phyloP scores from a whole-genome alignment of 1,284 basidiomycete genomes.

The Cerioporus squamosus region DNA sequence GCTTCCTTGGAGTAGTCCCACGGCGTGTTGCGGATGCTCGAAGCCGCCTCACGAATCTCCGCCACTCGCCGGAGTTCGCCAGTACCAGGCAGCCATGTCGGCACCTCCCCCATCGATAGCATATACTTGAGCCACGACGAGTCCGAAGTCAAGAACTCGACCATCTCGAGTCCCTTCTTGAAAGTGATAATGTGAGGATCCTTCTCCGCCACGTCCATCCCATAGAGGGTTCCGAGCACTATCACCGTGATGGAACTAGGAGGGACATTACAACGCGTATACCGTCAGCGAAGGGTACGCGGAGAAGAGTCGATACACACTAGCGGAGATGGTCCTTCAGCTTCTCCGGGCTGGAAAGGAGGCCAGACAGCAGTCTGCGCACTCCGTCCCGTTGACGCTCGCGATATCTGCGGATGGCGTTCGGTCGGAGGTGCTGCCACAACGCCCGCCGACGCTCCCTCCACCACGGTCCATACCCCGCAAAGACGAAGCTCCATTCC shows the following conservation, averaged over 20 bases:
- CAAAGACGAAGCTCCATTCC: slow-evolving; percentile 2
- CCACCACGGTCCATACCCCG: not conserved
- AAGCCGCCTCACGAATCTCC: too few species aligned
- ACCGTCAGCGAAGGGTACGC: too few species aligned
- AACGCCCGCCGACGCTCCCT: not conserved
- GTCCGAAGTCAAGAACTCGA: not conserved
- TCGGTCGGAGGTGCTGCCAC: not conserved
- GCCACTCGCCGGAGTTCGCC: too few species aligned
- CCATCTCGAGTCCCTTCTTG: not conserved
- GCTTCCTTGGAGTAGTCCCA: too few species aligned
- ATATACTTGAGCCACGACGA: not conserved
- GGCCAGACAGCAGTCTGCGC: not conserved
- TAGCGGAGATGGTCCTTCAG: not conserved
- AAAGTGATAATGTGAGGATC: not conserved
- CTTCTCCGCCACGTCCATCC: not conserved
- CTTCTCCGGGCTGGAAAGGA: not conserved
- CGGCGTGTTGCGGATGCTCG: too few species aligned
- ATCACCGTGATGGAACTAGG: not conserved
- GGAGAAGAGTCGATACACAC: not conserved
- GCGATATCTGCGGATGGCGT: not conserved
- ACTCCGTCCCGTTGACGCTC: not conserved
- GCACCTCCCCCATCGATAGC: too few species aligned
- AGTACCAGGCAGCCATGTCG: too few species aligned
- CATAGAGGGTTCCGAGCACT: not conserved
- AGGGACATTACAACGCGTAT: not conserved